These are phyloP conservation scores for Ascochyta fabae DNA, from an alignment of 2,329 filamentous ascomycete species.

Conservation along the genomic window DNA sequence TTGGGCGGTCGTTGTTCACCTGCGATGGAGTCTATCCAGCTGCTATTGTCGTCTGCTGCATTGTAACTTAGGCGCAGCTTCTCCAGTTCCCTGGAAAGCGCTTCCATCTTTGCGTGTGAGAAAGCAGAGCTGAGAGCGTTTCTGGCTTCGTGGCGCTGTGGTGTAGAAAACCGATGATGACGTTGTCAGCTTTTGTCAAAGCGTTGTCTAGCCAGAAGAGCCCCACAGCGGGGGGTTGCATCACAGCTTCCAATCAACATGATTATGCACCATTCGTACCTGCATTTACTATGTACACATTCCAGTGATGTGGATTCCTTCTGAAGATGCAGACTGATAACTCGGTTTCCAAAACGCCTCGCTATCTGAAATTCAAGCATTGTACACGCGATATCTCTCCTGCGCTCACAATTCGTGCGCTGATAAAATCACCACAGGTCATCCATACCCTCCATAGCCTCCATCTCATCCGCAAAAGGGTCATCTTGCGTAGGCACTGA, in stretches of 20 bases:
- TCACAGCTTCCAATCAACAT: background rate
- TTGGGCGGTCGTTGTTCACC: slow-evolving; percentile 61
- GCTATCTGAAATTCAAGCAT: slow-evolving; percentile 28
- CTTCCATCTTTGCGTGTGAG: slow-evolving; percentile 37
- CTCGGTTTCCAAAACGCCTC: slow-evolving; percentile 27
- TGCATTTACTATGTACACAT: background rate
- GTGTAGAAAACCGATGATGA: slow-evolving; percentile 30
- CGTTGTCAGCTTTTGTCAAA: slow-evolving; percentile 18
- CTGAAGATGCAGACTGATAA: background rate
- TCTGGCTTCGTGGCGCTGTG: slow-evolving; percentile 17
- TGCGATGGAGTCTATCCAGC: slow-evolving; percentile 66
- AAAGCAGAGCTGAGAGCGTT: slow-evolving; percentile 8
- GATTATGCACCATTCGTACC: background rate
- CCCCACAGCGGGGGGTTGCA: slow-evolving; percentile 13
- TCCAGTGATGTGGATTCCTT: background rate
- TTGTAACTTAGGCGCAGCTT: slow-evolving; percentile 56
- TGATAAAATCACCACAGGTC: slow-evolving; percentile 40
- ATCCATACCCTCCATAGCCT: slow-evolving; percentile 49
- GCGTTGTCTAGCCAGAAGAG: slow-evolving; percentile 10
- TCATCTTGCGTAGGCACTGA: slow-evolving; percentile 33
- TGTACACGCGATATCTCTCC: background rate
- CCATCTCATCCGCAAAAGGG: slow-evolving; percentile 49
- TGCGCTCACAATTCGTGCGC: background rate
- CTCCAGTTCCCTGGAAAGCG: slow-evolving; percentile 58
- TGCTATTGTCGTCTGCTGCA: slow-evolving; percentile 23